Evolutionary conservation across 768 basidiomycete species (phyloP).

Genomic region (Tricholoma hemisulphureum): DNA sequence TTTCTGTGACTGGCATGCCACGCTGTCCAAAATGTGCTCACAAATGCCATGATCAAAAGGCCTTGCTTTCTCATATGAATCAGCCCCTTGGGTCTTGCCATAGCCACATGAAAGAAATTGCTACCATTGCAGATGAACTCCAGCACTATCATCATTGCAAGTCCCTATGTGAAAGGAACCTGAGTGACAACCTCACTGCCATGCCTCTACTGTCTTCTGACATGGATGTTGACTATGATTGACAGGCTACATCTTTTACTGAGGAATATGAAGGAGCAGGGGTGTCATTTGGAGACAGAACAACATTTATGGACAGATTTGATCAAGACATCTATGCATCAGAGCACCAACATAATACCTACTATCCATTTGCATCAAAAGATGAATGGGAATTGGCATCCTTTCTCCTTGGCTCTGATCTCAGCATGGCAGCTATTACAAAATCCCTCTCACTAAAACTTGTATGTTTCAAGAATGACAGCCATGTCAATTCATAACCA

Average conservation of each 20-base stretch:
- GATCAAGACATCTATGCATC: slow-evolving; percentile 21
- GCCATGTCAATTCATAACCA: not conserved
- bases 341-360: slow-evolving; percentile 20
- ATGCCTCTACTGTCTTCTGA: not conserved
- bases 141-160: too few species aligned
- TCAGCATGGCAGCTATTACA: slow-evolving; percentile 29
- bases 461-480: slow-evolving; percentile 11
- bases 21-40: too few species aligned
- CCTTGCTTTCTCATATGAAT: too few species aligned
- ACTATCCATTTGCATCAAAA: slow-evolving; percentile 30
- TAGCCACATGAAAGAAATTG: too few species aligned
- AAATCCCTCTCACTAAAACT: slow-evolving; percentile 26
- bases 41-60: too few species aligned
- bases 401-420: slow-evolving; percentile 25
- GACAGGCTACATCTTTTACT: not conserved
- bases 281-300: not conserved
- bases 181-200: too few species aligned
- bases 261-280: not conserved
- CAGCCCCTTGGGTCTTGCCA: too few species aligned
- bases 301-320: slow-evolving; percentile 26
- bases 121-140: too few species aligned
- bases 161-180: too few species aligned
- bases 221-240: not conserved
- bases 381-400: slow-evolving; percentile 33
- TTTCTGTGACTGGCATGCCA: too few species aligned